phyloP scores from a whole-genome alignment of 2,329 filamentous ascomycete species.

The Elsinoe fawcettii region DNA sequence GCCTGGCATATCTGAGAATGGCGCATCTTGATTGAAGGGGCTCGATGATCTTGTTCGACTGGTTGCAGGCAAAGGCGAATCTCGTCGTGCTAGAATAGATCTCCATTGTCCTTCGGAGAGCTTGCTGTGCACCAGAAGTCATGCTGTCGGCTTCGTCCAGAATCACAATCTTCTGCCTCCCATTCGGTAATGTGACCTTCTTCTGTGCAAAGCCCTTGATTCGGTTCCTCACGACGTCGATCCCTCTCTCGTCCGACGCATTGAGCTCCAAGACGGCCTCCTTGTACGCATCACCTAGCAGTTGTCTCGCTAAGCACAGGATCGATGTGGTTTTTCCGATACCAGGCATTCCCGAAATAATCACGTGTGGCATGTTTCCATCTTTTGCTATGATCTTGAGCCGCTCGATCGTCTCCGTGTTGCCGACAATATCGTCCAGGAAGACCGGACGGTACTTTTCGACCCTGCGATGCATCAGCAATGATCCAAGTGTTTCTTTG shows the following conservation, averaged over 20 bases:
- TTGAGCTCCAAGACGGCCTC: constrained; percentile 96
- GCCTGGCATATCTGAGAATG: constrained; percentile 83
- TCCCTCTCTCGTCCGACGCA: constrained; percentile 90
- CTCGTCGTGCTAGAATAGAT: constrained; percentile 95
- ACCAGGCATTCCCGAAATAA: constrained; percentile 98
- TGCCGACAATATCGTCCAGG: constrained; percentile 93
- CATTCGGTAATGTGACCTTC: constrained; percentile 87
- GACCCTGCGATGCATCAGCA: constrained; percentile 55
- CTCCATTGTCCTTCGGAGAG: constrained; percentile 92
- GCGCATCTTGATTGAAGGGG: constrained; percentile 95
- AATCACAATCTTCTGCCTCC: constrained; percentile 92
- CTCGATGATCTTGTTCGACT: constrained; percentile 99
- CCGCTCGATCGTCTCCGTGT: constrained; percentile 93
- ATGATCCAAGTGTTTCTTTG: not conserved
- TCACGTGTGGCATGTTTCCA: constrained; percentile 98
- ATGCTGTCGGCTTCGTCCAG: constrained; percentile 96
- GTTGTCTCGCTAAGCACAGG: constrained; percentile 81
- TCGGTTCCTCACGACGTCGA: constrained; percentile 91
- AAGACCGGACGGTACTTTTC: constrained; percentile 96
- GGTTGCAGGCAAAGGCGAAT: constrained; percentile 97
- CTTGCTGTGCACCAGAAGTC: constrained; percentile 94
- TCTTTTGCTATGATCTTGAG: constrained; percentile 97
- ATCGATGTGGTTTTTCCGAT: constrained; percentile 98
- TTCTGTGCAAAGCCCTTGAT: constrained; percentile 99
- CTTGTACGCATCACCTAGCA: constrained; percentile 90